Evolutionary conservation across 2,329 filamentous ascomycete genomes (phyloP), one percentile per base, ranked within the genome.

Genomic region (Byssothecium circinans): DNA sequence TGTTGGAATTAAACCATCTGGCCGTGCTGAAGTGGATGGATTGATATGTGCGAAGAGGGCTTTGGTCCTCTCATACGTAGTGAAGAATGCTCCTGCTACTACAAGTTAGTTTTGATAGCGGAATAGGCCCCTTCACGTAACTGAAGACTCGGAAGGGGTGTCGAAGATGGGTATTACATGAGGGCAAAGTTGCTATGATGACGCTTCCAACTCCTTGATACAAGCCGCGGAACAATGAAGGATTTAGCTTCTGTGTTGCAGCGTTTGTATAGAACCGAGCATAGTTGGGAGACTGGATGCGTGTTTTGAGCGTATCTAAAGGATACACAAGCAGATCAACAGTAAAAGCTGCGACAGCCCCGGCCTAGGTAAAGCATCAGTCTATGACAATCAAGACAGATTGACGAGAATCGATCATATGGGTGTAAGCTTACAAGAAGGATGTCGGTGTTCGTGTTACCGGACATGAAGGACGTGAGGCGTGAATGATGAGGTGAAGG

Each of bases 141-240:
- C 2, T 22, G 11, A n/a, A 19, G 30, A 25, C 2, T 14, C 25
- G 20, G 33, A 11, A 7, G 7, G 34, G 29, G 40, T 37, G 7
- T 18, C 27, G 27, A 2, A 37, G 19, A 30, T n/a, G 33, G 33
- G 5, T 35, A 10, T 53, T 55, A 89, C 87, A 89, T 46, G 88
- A 88, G n/a, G 91, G 91, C n/a, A 96, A 75, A 0, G 91, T 96
- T 10, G 89, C 88, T 23, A 96, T 73, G 8, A 96, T 84, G 18
- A 95, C 87, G 61, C 88, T 91, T 46, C 89, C 89, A 17, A 96
- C 79, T 17, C 91, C 91, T 69, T 96, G 91, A 61, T 96, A 96
- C 6, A 96, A 73, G 0, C 91, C 91, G 11, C 83, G 79, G 55
- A 90, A 84, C 45, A 86, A 76, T 17, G 80, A 69, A 44, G 78